Conservation (phyloP, 345 rosid species). For the Stellera chamaejasme region DNA sequence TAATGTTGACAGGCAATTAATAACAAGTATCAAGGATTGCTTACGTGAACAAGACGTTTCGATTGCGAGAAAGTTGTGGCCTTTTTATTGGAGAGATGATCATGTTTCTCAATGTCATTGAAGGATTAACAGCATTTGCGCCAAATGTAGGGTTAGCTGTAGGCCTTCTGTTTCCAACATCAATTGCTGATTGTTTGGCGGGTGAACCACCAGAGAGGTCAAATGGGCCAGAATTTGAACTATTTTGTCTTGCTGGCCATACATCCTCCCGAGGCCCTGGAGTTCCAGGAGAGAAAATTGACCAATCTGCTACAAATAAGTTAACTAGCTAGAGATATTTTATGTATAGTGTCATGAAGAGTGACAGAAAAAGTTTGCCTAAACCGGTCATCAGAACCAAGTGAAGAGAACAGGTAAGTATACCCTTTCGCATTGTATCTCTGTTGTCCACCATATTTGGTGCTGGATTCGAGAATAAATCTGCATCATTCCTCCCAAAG, state of each 20-base stretch:
- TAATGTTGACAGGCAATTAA: not conserved
- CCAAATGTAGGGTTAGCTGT: conserved; percentile 40
- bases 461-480: conserved; percentile 56
- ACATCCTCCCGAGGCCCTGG: conserved; percentile 91
- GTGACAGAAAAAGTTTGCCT: not conserved
- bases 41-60: conserved; percentile 73
- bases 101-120: conserved; percentile 74
- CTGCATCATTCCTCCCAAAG: conserved; percentile 61
- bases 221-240: conserved; percentile 67
- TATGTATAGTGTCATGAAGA: conserved; percentile 1
- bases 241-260: conserved; percentile 86
- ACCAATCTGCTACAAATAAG: conserved; percentile 85
- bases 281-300: conserved; percentile 73
- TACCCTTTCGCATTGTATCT: conserved; percentile 72
- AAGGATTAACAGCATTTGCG: conserved; percentile 50
- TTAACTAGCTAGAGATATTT: conserved; percentile 52
- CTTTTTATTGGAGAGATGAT: conserved; percentile 91
- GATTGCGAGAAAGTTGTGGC: conserved; percentile 79
- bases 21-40: conserved; percentile 4
- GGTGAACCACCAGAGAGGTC: conserved; percentile 59
- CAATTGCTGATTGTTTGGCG: conserved; percentile 38
- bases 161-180: conserved; percentile 51
- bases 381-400: conserved; percentile 3
- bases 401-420: conserved; percentile 7
- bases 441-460: conserved; percentile 54